These are phyloP conservation scores for Lojkania enalia DNA, from an alignment of 2,329 filamentous ascomycete genomes.

Conservation along the genomic window DNA sequence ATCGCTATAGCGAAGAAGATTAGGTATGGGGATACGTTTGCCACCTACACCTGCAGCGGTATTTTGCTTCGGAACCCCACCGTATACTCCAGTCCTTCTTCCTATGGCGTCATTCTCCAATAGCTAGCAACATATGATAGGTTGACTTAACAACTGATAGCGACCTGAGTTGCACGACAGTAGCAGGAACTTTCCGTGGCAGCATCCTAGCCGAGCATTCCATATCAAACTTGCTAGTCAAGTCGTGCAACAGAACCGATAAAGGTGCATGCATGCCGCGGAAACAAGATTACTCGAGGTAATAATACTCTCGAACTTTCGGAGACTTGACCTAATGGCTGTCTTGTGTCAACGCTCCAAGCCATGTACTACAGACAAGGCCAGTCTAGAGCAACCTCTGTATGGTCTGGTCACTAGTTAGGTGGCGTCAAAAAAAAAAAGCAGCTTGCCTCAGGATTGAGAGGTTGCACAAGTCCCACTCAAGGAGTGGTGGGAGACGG, in stretches of 20 bases:
- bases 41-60: too few relatives aligned
- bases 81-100: too few relatives aligned
- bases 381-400: not conserved
- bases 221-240: not conserved
- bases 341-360: not conserved
- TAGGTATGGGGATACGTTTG: too few relatives aligned
- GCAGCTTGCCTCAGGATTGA: slow-evolving; percentile 1
- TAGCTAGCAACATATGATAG: too few relatives aligned
- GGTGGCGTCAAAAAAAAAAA: not conserved
- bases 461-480: slow-evolving; percentile 3
- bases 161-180: too few relatives aligned
- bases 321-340: not conserved
- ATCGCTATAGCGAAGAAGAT: too few relatives aligned
- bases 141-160: too few relatives aligned
- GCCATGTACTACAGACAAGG: not conserved
- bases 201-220: slow-evolving; percentile 2
- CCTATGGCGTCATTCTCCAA: too few relatives aligned
- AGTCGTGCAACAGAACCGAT: not conserved
- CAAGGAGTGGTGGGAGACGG: slow-evolving; percentile 1
- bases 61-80: too few relatives aligned
- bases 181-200: too few relatives aligned
- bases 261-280: not conserved
- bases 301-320: not conserved
- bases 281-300: not conserved
- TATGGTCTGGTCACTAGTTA: slow-evolving; percentile 4